Evolutionary conservation across 345 rosid genomes (phyloP), one percentile per base, ranked within the genome.

Genomic region (Orychophragmus violaceus): DNA sequence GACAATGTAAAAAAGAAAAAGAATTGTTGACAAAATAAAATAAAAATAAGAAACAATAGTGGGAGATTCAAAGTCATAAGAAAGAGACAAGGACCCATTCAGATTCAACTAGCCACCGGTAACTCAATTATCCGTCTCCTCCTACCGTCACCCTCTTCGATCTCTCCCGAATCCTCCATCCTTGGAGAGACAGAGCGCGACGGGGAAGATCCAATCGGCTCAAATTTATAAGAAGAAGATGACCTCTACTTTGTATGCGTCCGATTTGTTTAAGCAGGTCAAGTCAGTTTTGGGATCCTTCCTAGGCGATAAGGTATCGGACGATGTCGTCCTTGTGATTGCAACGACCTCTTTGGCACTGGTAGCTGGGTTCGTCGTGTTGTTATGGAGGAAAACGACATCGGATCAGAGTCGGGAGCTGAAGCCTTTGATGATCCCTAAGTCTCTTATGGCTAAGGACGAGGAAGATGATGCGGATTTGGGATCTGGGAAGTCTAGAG

Each of bases 281-380:
- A 89, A 85, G 72, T 71, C 85, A 12, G 21, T 65, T 28, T 52
- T 82, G 8, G 85, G 85, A 5, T 72, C 82, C 27, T 59, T 3
- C 14, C 33, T 59, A 0, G 33, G 22, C 7, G 78, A 75, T 7
- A 71, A 83, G 10, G 58, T 81, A 5, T 66, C 90, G 4, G 89
- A 87, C 74, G 76, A 85, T 30, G 53, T 75, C 55, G 46, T 84
- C 2, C 73, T 74, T 24, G 61, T 80, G 80, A 70, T 80, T 14
- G 78, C 71, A 2, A 80, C 87, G 28, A 91, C 97, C 45, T 83
- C 88, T 30, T 29, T 85, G 51, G 93, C 91, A 0, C 56, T 84
- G 8, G 36, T 69, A 0, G 68, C 82, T 27, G 97, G 91, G 0
- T 61, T 86, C 37, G 42, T 80, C 70, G 63, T 88, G 5, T 25